phyloP scores from a whole-genome alignment of 163 green algal species.

The Scenedesmus sp. region DNA sequence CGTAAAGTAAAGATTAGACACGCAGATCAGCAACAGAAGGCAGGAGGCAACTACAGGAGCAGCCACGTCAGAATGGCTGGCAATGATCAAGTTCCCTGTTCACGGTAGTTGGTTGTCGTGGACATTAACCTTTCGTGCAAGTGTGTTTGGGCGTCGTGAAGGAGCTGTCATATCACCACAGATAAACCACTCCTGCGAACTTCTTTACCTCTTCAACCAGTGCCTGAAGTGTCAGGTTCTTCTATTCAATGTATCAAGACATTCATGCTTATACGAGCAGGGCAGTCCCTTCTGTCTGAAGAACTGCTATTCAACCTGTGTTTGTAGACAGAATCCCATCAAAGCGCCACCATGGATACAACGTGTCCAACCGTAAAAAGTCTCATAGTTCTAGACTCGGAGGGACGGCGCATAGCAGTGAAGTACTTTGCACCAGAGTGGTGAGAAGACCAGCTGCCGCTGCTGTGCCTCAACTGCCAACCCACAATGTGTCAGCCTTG shows the following conservation, averaged over 20 bases:
- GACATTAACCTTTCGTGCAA: neutral
- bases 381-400: conserved; percentile 95
- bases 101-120: neutral
- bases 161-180: neutral
- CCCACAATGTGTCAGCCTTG: neutral
- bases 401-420: conserved; percentile 97
- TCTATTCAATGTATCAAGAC: neutral
- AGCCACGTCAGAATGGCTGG: neutral
- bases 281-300: neutral
- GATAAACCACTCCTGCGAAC: conserved; percentile 18
- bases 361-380: conserved; percentile 92
- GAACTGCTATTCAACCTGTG: neutral
- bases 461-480: conserved; percentile 25
- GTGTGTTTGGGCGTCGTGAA: neutral
- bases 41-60: neutral
- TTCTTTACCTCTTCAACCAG: neutral
- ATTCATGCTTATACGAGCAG: neutral
- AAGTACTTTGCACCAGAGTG: conserved; percentile 98
- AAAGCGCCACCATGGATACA: conserved; percentile 72
- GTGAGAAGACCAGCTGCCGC: conserved; percentile 65
- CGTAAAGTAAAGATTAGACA: neutral
- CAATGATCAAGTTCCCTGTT: neutral
- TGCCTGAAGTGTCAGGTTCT: neutral
- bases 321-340: neutral
- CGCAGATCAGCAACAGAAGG: conserved; percentile 1